These are phyloP conservation scores for Alternaria angustiovoidea DNA, from an alignment of 2,329 filamentous ascomycete genomes.

Conservation along the genomic window DNA sequence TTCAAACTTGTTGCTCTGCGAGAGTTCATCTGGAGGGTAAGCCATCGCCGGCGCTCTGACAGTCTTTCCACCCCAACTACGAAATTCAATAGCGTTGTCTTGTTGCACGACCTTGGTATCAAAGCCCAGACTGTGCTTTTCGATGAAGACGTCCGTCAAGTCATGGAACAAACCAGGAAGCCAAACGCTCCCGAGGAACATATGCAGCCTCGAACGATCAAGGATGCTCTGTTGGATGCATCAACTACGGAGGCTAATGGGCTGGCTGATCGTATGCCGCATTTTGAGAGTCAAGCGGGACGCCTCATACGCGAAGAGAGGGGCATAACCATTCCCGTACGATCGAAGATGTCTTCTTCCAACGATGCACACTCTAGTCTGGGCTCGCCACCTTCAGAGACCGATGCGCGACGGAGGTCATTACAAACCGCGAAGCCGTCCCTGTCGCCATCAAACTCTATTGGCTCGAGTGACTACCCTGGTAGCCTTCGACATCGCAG, in stretches of 20 bases:
- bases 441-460: constrained; percentile 44
- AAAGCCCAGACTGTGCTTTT: constrained; percentile 92
- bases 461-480: constrained; percentile 42
- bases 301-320: constrained; percentile 41
- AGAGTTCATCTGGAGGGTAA: constrained; percentile 90
- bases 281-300: constrained; percentile 52
- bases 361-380: constrained; percentile 23
- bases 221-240: constrained; percentile 89
- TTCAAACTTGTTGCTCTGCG: constrained; percentile 84
- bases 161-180: constrained; percentile 52
- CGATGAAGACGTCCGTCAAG: constrained; percentile 69
- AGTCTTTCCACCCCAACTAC: constrained; percentile 52
- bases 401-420: constrained; percentile 47
- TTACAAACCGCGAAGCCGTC: constrained; percentile 40
- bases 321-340: constrained; percentile 34
- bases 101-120: constrained; percentile 77
- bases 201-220: constrained; percentile 74
- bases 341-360: constrained; percentile 26
- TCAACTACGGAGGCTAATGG: constrained; percentile 84
- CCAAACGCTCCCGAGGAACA: constrained; percentile 46
- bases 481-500: constrained; percentile 57
- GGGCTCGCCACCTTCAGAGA: constrained; percentile 41
- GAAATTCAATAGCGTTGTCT: constrained; percentile 73
- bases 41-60: constrained; percentile 72
- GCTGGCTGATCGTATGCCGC: constrained; percentile 55